Evolutionary conservation across 257 asterid species (phyloP).

Genomic region (Forsythia suspensa): DNA sequence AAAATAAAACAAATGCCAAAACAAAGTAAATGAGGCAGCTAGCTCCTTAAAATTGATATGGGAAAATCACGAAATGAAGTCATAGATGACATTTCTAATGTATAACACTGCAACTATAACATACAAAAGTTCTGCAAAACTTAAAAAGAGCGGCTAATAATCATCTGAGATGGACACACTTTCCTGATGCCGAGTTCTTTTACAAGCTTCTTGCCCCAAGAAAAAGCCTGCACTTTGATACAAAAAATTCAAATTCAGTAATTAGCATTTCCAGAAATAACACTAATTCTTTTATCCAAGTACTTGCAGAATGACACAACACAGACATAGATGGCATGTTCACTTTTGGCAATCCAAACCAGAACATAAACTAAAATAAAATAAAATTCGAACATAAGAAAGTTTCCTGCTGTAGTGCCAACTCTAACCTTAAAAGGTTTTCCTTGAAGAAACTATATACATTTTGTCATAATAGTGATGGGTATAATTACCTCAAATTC

Average conservation of each 20-base stretch:
- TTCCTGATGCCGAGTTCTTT: slow-evolving; percentile 10
- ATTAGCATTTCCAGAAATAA: not conserved
- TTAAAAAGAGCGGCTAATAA: slow-evolving; percentile 20
- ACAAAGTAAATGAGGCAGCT: not conserved
- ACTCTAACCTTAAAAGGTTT: not conserved
- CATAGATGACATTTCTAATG: slow-evolving; percentile 11
- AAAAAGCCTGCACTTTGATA: slow-evolving; percentile 26
- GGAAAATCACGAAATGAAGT: not conserved
- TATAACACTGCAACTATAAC: slow-evolving; percentile 15
- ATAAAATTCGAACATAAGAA: not conserved
- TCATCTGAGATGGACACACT: slow-evolving; percentile 21
- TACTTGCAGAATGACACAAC: not conserved
- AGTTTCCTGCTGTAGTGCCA: not conserved
- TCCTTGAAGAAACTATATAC: not conserved
- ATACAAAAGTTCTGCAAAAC: slow-evolving; percentile 31
- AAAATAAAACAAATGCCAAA: not conserved
- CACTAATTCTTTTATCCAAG: not conserved
- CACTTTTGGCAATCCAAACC: not conserved
- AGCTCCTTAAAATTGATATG: not conserved
- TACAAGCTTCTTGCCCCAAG: slow-evolving; percentile 16
- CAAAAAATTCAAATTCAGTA: not conserved
- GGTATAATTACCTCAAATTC: not conserved
- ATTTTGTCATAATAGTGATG: not conserved
- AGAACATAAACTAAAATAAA: not conserved
- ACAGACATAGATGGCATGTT: not conserved